Base-by-base conservation (phyloP, 345 rosid species). In the Schrenkiella parvula region DNA sequence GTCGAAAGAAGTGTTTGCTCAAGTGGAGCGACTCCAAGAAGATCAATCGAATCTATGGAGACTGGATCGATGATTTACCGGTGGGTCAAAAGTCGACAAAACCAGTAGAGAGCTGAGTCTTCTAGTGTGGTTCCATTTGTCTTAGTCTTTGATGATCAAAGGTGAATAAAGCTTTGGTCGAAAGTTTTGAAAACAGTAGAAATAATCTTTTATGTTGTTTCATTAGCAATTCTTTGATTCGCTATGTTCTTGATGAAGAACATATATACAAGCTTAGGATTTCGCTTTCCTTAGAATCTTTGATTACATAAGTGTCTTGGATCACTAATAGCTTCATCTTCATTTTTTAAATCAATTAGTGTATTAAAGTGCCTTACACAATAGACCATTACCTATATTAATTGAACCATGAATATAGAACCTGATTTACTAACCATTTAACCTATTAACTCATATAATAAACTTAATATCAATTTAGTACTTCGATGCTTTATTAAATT, bases 51-150 rank as follows among this genome's bases (percentile, higher is more conserved):
- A 91, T 95, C 34, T 95, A 95, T 68, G 99, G 82, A 4, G 98
- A 95, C 50, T 95, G 99, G 99, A 88, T 91, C 4, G 95, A 91
- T 22, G 99, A 91, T 82, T 62, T 88, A 76, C 97, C 98, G 35
- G 76, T 89, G 43, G 76, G 75, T 12, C 82, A 78, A 39, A 81
- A 70, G 72, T 50, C 71, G 54, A 77, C 87, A 1, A 79, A 74
- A 43, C 85, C 78, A 66, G 82, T 78, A 19, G 88, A 86, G 81
- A 77, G 81, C 51, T 87, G 83, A 85, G 75, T 9, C 23, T 52
- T 55, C 25, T 53, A 23, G 42, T 35, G 25, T 52, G 73, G 23
- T 68, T 41, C n/a, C 63, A 17, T 75, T 17, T 25, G 48, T 60
- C 35, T n/a, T 7, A n/a, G 63, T 75, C 64, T 52, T 53, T 67